Percentiles rank a stretch among this genome's conserved stretches.
phyloP scores from a whole-genome alignment of 1,284 basidiomycete genomes.

The Cutaneotrichosporon mucoides region DNA sequence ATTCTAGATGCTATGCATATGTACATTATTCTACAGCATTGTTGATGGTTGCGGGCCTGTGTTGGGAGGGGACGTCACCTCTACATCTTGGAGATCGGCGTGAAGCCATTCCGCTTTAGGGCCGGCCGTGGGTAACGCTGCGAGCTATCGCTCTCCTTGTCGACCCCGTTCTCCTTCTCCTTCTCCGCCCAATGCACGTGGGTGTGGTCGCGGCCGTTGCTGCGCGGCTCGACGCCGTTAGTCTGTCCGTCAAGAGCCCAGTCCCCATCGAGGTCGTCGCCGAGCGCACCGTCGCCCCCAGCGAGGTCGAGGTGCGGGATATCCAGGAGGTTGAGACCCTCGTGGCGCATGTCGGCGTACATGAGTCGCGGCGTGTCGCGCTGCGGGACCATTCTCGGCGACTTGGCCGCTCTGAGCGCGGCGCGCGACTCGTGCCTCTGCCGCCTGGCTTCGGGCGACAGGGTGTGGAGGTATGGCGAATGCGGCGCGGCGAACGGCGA shows the following conservation, averaged over 20 bases:
- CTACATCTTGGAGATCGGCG: not conserved
- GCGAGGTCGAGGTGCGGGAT: conserved; percentile 2
- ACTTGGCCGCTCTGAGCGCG: conserved; percentile 17
- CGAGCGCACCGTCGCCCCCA: not conserved
- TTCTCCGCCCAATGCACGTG: too few relatives aligned
- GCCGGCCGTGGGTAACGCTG: not conserved
- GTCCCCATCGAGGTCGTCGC: not conserved
- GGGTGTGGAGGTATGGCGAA: conserved; percentile 1
- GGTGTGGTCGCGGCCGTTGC: not conserved
- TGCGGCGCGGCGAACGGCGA: conserved; percentile 3
- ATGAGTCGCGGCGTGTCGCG: conserved; percentile 27
- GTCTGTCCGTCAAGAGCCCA: not conserved
- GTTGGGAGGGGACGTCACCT: not conserved
- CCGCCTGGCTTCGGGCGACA: not conserved
- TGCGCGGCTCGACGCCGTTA: not conserved
- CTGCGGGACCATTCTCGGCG: conserved; percentile 26
- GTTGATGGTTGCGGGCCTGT: not conserved
- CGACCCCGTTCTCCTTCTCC: not conserved
- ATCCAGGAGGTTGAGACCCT: conserved; percentile 18
- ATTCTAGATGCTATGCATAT: not conserved
- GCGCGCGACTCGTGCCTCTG: conserved; percentile 5
- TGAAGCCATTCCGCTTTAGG: not conserved
- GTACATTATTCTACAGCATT: not conserved
- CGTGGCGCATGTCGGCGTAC: conserved; percentile 31
- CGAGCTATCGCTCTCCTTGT: not conserved